Evolutionary conservation across 106 monocot genomes (phyloP), one percentile per base, ranked within the genome.

Genomic region (Phalaenopsis aphrodite): DNA sequence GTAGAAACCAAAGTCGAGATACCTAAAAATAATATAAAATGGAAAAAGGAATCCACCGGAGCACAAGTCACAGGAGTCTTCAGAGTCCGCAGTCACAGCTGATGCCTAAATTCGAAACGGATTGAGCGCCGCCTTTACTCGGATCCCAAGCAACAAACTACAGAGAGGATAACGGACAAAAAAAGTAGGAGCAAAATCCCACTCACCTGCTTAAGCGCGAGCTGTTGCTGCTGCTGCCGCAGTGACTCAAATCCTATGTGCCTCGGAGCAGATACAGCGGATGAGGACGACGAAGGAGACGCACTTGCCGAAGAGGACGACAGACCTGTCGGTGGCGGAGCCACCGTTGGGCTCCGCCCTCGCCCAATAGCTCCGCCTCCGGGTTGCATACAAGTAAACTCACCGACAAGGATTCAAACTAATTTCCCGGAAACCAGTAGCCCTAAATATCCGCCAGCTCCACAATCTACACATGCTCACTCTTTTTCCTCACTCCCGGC

Each of bases 121-220:
- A 58, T 43, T 41, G 41, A 79, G 43, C 78, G 79, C 82, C 79
- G 82, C 64, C 75, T 68, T 79, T 42, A 73, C 79, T 81, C 89
- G 57, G 69, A 82, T 66, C 77, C 64, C 55, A 23, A 65, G 69
- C 71, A 82, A 81, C 38, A 41, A 30, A 61, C 30, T 65, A 46
- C n/a, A 38, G 17, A 47, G 39, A 17, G 21, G 30, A 77, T 21
- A 36, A 16, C 55, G 77, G 37, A 55, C 37, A 57, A 21, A 39
- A 36, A 79, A 77, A 73, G 30, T 47, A 23, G 67, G 49, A 45
- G 39, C 69, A 3, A 68, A 78, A 80, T n/a, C 76, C 67, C 68
- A 83, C 85, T 85, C 79, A 92, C 92, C 87, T 89, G 89, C 48
- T 85, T 87, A 76, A 86, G 81, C 56, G 56, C 84, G 11, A 87